phyloP scores from a whole-genome alignment of 1,139 yeast species.

The Yamadazyma sp. region DNA sequence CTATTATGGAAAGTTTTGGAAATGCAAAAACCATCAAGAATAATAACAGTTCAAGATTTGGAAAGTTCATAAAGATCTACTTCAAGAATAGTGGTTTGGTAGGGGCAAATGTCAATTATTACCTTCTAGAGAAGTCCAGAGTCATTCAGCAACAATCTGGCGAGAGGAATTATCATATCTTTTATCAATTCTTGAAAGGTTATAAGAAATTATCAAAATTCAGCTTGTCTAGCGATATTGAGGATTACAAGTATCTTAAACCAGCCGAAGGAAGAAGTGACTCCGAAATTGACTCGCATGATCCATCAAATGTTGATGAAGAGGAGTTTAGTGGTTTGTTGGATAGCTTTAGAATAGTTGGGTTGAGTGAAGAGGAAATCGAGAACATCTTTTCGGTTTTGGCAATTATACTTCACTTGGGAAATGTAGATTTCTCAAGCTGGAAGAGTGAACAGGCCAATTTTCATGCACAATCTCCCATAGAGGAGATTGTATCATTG shows the following conservation, averaged over 20 bases:
- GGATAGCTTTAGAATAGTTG: constrained; percentile 73
- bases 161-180: constrained; percentile 91
- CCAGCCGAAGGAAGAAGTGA: constrained; percentile 22
- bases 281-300: constrained; percentile 36
- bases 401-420: constrained; percentile 80
- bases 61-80: constrained; percentile 89
- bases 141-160: constrained; percentile 74
- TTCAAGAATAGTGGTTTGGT: constrained; percentile 62
- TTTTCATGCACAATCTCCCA: constrained; percentile 56
- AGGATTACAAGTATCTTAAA: constrained; percentile 54
- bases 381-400: constrained; percentile 62
- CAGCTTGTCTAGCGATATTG: constrained; percentile 45
- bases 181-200: constrained; percentile 82
- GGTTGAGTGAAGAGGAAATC: constrained; percentile 58
- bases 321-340: constrained; percentile 61
- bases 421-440: constrained; percentile 75
- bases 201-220: constrained; percentile 53
- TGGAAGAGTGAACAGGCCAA: constrained; percentile 80
- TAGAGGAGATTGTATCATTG: constrained; percentile 55
- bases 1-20: constrained; percentile 94
- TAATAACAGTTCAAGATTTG: constrained; percentile 94
- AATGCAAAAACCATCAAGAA: constrained; percentile 95
- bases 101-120: constrained; percentile 95
- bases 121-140: constrained; percentile 88
- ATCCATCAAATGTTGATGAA: constrained; percentile 67